A percentile compares a stretch with the other conserved stretches of the same genome.
These are phyloP conservation scores for Mariannaea sp. DNA, from an alignment of 2,329 filamentous ascomycete species.

Conservation along the genomic window DNA sequence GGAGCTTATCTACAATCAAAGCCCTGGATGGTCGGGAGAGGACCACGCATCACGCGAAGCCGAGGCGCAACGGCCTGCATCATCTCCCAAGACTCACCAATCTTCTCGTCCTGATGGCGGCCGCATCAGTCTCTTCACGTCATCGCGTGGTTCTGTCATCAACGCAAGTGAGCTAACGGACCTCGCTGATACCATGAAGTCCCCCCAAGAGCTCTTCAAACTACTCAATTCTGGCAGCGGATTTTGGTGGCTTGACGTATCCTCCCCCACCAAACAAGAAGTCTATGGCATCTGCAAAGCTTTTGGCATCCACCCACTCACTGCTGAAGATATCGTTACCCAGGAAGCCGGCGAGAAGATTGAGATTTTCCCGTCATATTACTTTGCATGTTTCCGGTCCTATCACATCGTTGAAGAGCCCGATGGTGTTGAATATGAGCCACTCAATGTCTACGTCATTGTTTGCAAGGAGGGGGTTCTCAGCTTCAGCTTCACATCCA, in stretches of 20 bases:
- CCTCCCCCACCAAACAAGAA: conserved; percentile 87
- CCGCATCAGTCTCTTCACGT: conserved; percentile 96
- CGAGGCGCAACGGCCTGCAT: not conserved
- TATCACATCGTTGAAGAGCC: conserved; percentile 81
- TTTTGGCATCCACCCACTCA: conserved; percentile 93
- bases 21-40: conserved; percentile 54
- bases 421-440: conserved; percentile 82
- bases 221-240: conserved; percentile 67
- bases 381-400: conserved; percentile 96
- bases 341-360: conserved; percentile 98
- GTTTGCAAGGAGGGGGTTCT: conserved; percentile 94
- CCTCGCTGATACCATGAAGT: conserved; percentile 84
- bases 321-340: conserved; percentile 92
- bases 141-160: conserved; percentile 89
- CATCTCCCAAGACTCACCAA: not conserved
- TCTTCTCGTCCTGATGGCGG: conserved; percentile 64
- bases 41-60: conserved; percentile 48
- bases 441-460: conserved; percentile 94
- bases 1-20: conserved; percentile 74
- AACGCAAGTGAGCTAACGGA: conserved; percentile 93
- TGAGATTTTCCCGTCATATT: conserved; percentile 95
- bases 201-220: conserved; percentile 82
- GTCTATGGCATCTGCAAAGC: conserved; percentile 87
- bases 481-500: conserved; percentile 90
- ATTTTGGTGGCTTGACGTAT: conserved; percentile 97